These are phyloP conservation scores for Strobilomyces echinocephalus DNA, from an alignment of 768 basidiomycete species.

Conservation along the genomic window DNA sequence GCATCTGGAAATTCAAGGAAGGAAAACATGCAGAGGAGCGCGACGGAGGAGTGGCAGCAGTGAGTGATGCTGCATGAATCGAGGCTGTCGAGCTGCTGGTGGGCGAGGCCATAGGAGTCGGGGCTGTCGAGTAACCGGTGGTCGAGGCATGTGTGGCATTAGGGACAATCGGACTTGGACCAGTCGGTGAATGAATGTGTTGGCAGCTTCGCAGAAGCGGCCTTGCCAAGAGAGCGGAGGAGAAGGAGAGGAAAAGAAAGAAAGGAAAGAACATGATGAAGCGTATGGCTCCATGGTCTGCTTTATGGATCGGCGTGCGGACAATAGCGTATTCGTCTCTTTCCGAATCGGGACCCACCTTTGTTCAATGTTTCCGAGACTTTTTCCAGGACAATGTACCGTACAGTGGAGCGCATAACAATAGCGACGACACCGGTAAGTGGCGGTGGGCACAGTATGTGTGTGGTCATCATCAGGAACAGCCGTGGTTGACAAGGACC, in stretches of 20 bases:
- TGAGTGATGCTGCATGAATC: too few relatives aligned
- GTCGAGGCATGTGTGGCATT: not conserved
- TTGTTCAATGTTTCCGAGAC: too few relatives aligned
- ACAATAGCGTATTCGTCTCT: too few relatives aligned
- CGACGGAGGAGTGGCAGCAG: not conserved
- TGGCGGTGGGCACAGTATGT: too few relatives aligned
- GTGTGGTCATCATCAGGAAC: too few relatives aligned
- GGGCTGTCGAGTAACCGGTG: not conserved
- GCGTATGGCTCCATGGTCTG: not conserved
- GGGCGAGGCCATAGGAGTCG: too few relatives aligned
- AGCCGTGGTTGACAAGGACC: not conserved
- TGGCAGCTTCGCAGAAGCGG: slow-evolving; percentile 14
- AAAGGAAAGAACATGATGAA: slow-evolving; percentile 11
- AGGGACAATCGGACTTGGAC: too few relatives aligned
- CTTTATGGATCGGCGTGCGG: slow-evolving; percentile 22
- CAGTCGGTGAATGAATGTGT: not conserved
- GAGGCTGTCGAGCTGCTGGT: too few relatives aligned
- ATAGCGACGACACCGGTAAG: too few relatives aligned
- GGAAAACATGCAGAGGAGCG: slow-evolving; percentile 32
- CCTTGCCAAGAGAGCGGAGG: slow-evolving; percentile 8
- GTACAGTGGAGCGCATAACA: too few relatives aligned
- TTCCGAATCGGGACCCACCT: slow-evolving; percentile 36
- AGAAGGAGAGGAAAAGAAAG: slow-evolving; percentile 4
- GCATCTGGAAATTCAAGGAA: slow-evolving; percentile 50
- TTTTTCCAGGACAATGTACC: too few relatives aligned